Evolutionary conservation across 2,329 filamentous ascomycete species (phyloP).

Genomic region (Trichoderma endophyticum): DNA sequence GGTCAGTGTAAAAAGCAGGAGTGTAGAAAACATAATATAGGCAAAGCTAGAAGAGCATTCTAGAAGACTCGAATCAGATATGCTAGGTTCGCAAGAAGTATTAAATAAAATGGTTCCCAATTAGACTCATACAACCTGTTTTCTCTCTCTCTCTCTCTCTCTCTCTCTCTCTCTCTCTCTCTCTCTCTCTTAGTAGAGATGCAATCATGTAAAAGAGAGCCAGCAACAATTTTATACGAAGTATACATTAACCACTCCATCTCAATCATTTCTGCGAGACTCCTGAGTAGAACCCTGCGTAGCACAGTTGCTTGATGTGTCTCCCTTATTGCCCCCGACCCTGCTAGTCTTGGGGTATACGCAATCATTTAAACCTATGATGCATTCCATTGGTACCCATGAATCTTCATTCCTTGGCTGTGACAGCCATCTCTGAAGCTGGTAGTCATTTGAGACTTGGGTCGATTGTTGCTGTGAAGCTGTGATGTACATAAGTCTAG

Average conservation of each 20-base stretch:
- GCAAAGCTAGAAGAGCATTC: background rate
- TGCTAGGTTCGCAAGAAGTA: background rate
- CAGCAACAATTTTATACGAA: background rate
- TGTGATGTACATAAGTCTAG: background rate
- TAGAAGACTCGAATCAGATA: background rate
- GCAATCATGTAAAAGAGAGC: background rate
- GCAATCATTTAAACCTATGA: accelerated
- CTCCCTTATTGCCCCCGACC: background rate
- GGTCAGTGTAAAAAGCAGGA: background rate
- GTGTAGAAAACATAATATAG: background rate
- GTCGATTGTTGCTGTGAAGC: background rate
- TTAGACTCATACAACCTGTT: background rate
- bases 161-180: too few relatives aligned
- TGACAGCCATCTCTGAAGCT: background rate
- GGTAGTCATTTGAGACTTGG: background rate
- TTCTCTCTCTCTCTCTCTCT: too few relatives aligned
- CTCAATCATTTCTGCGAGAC: background rate
- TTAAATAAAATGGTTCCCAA: background rate
- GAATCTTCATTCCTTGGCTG: background rate
- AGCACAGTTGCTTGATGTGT: background rate
- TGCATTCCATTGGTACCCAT: background rate
- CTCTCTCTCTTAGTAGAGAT: too few relatives aligned
- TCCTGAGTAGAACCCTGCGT: background rate
- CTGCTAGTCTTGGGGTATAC: background rate
- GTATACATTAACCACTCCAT: background rate